These are phyloP conservation scores for Nannochloropsis gaditana DNA, from an alignment of 108 stramenopile genomes.

Conservation along the genomic window DNA sequence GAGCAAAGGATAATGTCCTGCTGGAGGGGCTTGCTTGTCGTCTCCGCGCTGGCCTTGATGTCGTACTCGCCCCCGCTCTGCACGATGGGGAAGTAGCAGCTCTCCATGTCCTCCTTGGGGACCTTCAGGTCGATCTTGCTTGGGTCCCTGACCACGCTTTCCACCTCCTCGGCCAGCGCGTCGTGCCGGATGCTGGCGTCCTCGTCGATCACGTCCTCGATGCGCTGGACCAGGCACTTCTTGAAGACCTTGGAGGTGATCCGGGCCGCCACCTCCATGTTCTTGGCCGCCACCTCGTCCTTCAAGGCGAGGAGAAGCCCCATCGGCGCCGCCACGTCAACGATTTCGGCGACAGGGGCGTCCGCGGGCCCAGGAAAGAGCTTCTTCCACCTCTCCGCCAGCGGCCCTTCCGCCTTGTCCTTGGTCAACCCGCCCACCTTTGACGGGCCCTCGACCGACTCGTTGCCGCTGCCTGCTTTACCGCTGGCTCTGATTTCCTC, in stretches of 20 bases:
- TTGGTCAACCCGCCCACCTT: conserved; percentile 18
- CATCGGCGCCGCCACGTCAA: conserved; percentile 68
- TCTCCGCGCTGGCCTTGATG: conserved; percentile 55
- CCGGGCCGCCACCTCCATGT: conserved; percentile 75
- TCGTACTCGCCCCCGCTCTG: conserved; percentile 91
- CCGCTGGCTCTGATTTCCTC: conserved; percentile 47
- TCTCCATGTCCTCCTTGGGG: conserved; percentile 68
- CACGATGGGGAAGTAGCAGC: conserved; percentile 87
- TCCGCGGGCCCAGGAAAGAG: conserved; percentile 28
- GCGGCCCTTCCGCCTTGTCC: not conserved
- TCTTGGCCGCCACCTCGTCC: conserved; percentile 70
- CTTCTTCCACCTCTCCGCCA: conserved; percentile 38
- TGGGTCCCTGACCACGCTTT: conserved; percentile 76
- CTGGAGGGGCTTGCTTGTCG: conserved; percentile 56
- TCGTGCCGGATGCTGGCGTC: conserved; percentile 71
- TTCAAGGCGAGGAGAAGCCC: conserved; percentile 74
- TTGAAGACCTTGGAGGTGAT: conserved; percentile 85
- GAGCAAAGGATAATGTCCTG: conserved; percentile 82
- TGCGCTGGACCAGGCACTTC: conserved; percentile 73
- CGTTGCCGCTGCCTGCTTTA: conserved; percentile 60
- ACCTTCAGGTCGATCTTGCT: conserved; percentile 86
- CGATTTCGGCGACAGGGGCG: conserved; percentile 59
- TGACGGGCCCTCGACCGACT: conserved; percentile 42
- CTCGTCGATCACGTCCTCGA: conserved; percentile 81
- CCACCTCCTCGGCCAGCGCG: conserved; percentile 68